Percentiles rank a stretch among this genome's conserved stretches.
phyloP scores from a whole-genome alignment of 2,329 filamentous ascomycete genomes.

The Eurotiales sp. region DNA sequence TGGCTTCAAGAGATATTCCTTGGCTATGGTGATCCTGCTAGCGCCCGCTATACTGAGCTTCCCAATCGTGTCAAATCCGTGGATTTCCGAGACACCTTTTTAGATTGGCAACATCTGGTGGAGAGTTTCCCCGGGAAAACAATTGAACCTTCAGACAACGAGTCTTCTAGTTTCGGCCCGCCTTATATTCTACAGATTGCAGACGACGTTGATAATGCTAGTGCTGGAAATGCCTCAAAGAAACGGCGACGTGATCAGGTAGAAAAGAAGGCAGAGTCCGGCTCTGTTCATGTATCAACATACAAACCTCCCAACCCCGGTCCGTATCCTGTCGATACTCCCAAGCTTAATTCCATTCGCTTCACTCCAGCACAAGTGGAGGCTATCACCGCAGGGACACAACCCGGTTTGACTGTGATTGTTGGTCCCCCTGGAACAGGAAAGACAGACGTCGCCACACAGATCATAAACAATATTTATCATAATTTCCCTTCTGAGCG shows the following conservation, averaged over 20 bases:
- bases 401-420: slow-evolving; percentile 89
- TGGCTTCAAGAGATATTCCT: slow-evolving; percentile 97
- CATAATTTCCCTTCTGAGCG: slow-evolving; percentile 94
- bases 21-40: slow-evolving; percentile 90
- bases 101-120: slow-evolving; percentile 91
- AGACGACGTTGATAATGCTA: slow-evolving; percentile 50
- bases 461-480: slow-evolving; percentile 98
- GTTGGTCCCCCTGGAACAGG: slow-evolving; percentile 95
- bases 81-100: slow-evolving; percentile 90
- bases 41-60: slow-evolving; percentile 80
- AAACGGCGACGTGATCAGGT: slow-evolving; percentile 78
- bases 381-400: slow-evolving; percentile 88
- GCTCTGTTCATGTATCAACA: slow-evolving; percentile 76
- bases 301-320: slow-evolving; percentile 87
- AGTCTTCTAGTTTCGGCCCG: slow-evolving; percentile 71
- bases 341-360: slow-evolving; percentile 75
- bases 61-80: slow-evolving; percentile 72
- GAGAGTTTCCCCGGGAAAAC: slow-evolving; percentile 85
- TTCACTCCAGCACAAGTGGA: slow-evolving; percentile 91
- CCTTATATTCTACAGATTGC: slow-evolving; percentile 78
- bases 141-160: slow-evolving; percentile 71
- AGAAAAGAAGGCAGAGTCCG: slow-evolving; percentile 60
- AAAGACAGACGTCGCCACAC: slow-evolving; percentile 98
- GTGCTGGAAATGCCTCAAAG: slow-evolving; percentile 65
- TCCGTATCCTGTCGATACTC: slow-evolving; percentile 80